phyloP scores from a whole-genome alignment of 176 grass and related monocot species.

The Otatea glauca region DNA sequence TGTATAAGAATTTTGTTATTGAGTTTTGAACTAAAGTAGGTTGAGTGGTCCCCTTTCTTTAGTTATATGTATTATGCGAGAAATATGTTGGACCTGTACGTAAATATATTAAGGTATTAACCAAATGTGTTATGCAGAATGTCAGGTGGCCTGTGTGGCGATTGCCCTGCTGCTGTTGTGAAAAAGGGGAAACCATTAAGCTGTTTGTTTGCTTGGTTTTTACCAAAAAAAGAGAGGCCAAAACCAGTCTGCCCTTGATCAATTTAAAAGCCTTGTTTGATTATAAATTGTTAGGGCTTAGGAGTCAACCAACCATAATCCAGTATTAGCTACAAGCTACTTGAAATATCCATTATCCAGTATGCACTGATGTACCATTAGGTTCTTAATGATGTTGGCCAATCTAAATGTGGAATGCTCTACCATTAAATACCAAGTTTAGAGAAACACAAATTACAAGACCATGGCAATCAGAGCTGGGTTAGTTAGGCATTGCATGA shows the following conservation, averaged over 20 bases:
- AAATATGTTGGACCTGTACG: neutral
- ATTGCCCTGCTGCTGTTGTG: neutral
- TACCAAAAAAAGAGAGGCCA: neutral
- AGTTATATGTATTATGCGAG: neutral
- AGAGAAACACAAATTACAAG: neutral
- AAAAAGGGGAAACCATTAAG: neutral
- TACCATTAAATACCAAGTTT: constrained; percentile 15
- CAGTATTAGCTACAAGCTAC: neutral
- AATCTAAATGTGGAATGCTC: neutral
- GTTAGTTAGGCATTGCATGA: neutral
- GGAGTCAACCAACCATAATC: neutral
- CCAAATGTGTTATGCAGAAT: neutral
- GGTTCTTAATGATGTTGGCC: neutral
- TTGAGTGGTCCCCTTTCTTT: neutral
- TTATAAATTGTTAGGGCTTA: neutral
- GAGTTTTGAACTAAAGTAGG: neutral
- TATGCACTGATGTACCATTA: neutral
- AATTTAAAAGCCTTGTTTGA: neutral
- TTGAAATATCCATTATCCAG: neutral
- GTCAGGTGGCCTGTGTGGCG: neutral
- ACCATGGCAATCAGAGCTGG: neutral
- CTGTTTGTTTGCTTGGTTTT: neutral
- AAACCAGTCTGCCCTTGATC: neutral
- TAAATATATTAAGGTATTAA: neutral
- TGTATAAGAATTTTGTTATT: neutral